These are phyloP conservation scores for Cyberlindnera veronae DNA, from an alignment of 805 yeast genomes.

Conservation along the genomic window DNA sequence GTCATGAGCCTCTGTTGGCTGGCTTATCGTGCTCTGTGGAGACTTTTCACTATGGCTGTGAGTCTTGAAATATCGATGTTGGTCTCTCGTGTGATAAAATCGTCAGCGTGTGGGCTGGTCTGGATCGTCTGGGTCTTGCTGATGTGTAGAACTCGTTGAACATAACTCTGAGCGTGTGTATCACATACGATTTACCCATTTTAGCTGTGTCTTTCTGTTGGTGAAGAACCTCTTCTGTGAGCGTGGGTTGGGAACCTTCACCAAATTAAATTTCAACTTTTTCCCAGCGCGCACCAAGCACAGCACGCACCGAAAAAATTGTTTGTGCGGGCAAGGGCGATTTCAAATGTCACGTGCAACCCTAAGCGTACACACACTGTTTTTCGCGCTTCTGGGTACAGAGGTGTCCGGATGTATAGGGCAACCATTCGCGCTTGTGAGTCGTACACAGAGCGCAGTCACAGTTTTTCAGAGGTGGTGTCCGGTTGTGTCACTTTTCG, in stretches of 20 bases:
- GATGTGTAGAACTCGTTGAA: conserved; percentile 2
- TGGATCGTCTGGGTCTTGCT: background rate
- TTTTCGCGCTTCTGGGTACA: conserved; percentile 2
- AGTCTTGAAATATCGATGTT: background rate
- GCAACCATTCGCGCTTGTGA: conserved; percentile 5
- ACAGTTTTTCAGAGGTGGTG: conserved; percentile 7
- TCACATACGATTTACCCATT: conserved; percentile 31
- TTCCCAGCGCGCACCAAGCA: conserved; percentile 11
- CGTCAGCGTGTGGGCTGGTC: background rate
- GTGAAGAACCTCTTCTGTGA: conserved; percentile 2
- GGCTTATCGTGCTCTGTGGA: too few species aligned
- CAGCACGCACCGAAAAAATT: conserved; percentile 6
- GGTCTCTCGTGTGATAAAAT: background rate
- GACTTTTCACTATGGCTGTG: background rate
- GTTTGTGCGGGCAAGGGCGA: conserved; percentile 9
- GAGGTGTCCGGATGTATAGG: conserved; percentile 9
- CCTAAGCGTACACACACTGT: too few species aligned
- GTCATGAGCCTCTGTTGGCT: too few species aligned
- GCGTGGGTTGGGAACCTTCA: conserved; percentile 8
- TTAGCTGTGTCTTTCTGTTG: conserved; percentile 20
- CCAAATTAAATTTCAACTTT: conserved; percentile 22
- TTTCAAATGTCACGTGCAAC: conserved; percentile 12
- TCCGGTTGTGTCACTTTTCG: conserved; percentile 16
- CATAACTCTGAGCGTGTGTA: background rate
- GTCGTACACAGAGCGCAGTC: too few species aligned